Conservation (phyloP, 176 grass and related monocot genomes). For the Puccinellia tenuiflora region DNA sequence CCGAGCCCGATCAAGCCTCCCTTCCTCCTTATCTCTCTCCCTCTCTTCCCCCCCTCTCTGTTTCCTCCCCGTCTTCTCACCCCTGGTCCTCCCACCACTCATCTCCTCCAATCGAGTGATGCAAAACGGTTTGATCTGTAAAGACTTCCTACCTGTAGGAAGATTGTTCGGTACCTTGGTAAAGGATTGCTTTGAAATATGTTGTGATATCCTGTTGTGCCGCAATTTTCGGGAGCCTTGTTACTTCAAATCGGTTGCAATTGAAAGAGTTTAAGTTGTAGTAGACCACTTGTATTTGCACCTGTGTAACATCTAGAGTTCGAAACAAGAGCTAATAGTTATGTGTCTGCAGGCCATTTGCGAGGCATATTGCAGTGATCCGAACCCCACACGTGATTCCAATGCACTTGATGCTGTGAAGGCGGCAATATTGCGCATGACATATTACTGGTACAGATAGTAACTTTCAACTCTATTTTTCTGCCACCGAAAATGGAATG, state of each 20-base stretch:
- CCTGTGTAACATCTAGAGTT: not conserved
- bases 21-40: not conserved
- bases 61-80: not conserved
- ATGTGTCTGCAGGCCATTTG: constrained; percentile 66
- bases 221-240: not conserved
- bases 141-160: not conserved
- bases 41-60: no score
- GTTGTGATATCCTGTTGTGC: not conserved
- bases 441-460: constrained; percentile 85
- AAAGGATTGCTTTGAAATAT: not conserved
- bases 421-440: constrained; percentile 64
- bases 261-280: not conserved
- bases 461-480: not conserved
- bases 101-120: no score
- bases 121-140: not conserved
- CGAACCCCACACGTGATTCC: constrained; percentile 56
- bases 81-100: not conserved
- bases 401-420: constrained; percentile 60
- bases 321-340: not conserved
- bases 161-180: not conserved
- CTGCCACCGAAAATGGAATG: not conserved
- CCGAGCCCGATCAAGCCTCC: not conserved
- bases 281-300: not conserved
- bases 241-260: constrained; percentile 10
- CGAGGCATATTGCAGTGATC: constrained; percentile 64